A percentile compares a stretch with the other conserved stretches of the same genome.
Evolutionary conservation across 192 early-diverging fungal genomes (phyloP).

Genomic region (Physocladia obscura): DNA sequence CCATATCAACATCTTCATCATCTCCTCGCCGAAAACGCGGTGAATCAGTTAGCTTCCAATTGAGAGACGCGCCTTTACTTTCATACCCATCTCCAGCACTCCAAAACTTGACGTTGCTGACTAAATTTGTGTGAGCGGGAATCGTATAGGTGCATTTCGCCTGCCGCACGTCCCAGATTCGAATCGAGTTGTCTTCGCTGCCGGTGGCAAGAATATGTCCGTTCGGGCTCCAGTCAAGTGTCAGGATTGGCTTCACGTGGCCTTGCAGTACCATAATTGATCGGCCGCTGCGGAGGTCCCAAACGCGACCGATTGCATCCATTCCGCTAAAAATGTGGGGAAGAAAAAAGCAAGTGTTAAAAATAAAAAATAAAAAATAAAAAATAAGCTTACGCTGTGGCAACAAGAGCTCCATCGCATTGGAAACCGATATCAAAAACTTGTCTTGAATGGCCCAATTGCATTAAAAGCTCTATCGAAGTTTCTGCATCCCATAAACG

Average conservation of each 20-base stretch:
- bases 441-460: conserved; percentile 93
- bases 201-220: conserved; percentile 90
- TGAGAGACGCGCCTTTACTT: background rate
- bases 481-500: conserved; percentile 91
- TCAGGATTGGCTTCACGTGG: conserved; percentile 86
- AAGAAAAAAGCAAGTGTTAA: background rate
- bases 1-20: conserved; percentile 31
- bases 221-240: conserved; percentile 89
- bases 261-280: conserved; percentile 85
- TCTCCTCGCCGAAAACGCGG: conserved; percentile 1
- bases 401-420: conserved; percentile 83
- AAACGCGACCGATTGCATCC: conserved; percentile 91
- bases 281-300: conserved; percentile 92
- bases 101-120: conserved; percentile 75
- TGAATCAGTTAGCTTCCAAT: conserved; percentile 16
- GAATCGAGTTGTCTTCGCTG: conserved; percentile 85
- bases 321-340: conserved; percentile 57
- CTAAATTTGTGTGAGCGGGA: conserved; percentile 87
- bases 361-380: background rate
- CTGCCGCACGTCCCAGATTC: conserved; percentile 89
- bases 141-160: conserved; percentile 76
- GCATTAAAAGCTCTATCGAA: conserved; percentile 74
- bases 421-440: conserved; percentile 93
- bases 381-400: conserved; percentile 65
- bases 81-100: conserved; percentile 45